Conservation (phyloP, 495 filamentous ascomycete species). For the Penicillium desertorum region DNA sequence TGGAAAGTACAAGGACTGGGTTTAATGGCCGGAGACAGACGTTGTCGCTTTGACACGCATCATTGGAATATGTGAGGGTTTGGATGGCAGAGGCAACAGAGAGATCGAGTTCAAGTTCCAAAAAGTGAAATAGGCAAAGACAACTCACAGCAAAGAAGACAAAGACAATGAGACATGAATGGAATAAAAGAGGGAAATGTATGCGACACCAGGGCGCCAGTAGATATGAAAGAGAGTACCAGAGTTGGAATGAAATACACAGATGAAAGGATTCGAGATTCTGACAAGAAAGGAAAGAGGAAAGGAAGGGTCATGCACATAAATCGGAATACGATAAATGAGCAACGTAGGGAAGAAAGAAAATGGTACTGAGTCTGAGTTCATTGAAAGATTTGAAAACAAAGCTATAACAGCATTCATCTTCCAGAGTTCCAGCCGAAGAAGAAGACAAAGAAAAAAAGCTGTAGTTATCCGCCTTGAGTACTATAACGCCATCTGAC, state of each 20-base stretch:
- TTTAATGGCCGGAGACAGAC: neutral
- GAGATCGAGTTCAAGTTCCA: neutral
- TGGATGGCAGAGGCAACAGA: neutral
- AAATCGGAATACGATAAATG: conserved; percentile 11
- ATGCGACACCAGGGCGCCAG: conserved; percentile 22
- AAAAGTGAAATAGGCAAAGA: conserved; percentile 1
- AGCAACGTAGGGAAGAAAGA: conserved; percentile 16
- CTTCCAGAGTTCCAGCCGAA: conserved; percentile 11
- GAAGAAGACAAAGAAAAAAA: conserved; percentile 18
- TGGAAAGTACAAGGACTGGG: neutral
- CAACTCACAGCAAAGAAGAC: conserved; percentile 10
- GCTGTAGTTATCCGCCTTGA: conserved; percentile 33
- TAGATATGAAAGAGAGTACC: conserved; percentile 19
- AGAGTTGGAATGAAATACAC: conserved; percentile 22
- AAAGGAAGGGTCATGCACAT: conserved; percentile 5
- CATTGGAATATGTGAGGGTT: neutral
- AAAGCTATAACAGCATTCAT: conserved; percentile 9
- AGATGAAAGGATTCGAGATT: conserved; percentile 14
- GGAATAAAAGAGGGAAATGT: conserved; percentile 17
- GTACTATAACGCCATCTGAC: conserved; percentile 48
- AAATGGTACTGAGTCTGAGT: conserved; percentile 8
- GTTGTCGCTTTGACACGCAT: neutral
- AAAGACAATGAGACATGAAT: conserved; percentile 5
- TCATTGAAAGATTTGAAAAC: conserved; percentile 12
- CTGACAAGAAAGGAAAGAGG: conserved; percentile 19